A percentile compares a stretch with the other conserved stretches of the same genome.
Evolutionary conservation across 2,329 filamentous ascomycete genomes (phyloP).

Genomic region (Camillea tinctor): DNA sequence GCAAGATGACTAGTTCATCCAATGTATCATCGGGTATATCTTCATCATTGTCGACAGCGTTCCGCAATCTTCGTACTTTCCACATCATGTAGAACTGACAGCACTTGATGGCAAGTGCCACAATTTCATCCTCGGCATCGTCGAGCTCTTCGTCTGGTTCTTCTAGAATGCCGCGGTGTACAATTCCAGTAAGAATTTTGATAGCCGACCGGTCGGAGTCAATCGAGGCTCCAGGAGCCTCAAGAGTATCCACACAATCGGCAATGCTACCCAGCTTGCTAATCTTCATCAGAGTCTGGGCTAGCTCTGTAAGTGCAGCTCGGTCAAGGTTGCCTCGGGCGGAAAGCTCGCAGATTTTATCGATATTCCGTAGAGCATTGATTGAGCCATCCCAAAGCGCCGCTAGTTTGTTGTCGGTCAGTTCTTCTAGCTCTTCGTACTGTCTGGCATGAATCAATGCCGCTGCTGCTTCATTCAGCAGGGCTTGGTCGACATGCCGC

Average conservation of each 20-base stretch:
- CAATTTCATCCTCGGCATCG: constrained; percentile 75
- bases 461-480: constrained; percentile 78
- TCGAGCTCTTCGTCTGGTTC: constrained; percentile 70
- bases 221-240: constrained; percentile 53
- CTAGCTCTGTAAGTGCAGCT: constrained; percentile 66
- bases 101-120: constrained; percentile 72
- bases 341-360: constrained; percentile 69
- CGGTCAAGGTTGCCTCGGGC: constrained; percentile 66
- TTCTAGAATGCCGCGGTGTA: constrained; percentile 70
- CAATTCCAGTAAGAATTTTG: constrained; percentile 68
- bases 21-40: constrained; percentile 58
- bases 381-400: constrained; percentile 83
- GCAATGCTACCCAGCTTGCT: constrained; percentile 77
- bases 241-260: constrained; percentile 73
- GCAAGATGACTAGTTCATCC: constrained; percentile 56
- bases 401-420: constrained; percentile 76
- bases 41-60: constrained; percentile 53
- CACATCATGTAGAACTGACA: constrained; percentile 93
- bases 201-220: constrained; percentile 56
- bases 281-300: constrained; percentile 74
- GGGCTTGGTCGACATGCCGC: constrained; percentile 82
- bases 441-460: constrained; percentile 82
- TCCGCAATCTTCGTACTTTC: constrained; percentile 67
- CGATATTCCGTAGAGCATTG: constrained; percentile 69
- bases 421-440: constrained; percentile 85